phyloP scores from a whole-genome alignment of 2,329 filamentous ascomycete genomes.

The Pseudogymnoascus sp. region DNA sequence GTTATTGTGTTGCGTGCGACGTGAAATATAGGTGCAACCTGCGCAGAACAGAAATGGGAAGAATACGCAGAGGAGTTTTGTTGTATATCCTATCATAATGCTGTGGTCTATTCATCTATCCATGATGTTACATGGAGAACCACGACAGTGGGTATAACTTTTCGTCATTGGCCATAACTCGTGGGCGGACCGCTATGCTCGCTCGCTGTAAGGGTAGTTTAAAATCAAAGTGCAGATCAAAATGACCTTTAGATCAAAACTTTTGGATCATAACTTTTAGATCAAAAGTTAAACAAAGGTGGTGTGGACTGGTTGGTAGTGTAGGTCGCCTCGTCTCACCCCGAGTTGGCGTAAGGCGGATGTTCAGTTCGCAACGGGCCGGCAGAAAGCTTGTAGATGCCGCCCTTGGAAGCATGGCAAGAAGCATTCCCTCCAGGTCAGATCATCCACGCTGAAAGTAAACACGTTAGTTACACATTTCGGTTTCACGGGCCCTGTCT shows the following conservation, averaged over 20 bases:
- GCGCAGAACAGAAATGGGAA: not conserved
- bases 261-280: not conserved
- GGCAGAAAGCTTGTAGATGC: slow-evolving; percentile 20
- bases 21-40: not conserved
- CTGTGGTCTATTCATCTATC: not conserved
- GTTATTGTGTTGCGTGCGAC: not conserved
- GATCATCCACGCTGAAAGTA: slow-evolving; percentile 16
- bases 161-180: not conserved
- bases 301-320: not conserved
- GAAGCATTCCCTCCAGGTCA: slow-evolving; percentile 25
- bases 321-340: not conserved
- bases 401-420: slow-evolving; percentile 16
- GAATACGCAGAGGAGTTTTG: not conserved
- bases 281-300: not conserved
- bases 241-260: not conserved
- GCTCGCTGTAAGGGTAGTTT: not conserved
- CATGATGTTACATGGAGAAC: not conserved
- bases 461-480: not conserved
- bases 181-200: not conserved
- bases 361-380: slow-evolving; percentile 8
- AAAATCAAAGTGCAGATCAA: not conserved
- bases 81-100: not conserved
- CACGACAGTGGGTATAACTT: not conserved
- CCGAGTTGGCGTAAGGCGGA: not conserved
- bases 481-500: not conserved